These are phyloP conservation scores for Beverwykella pulmonaria DNA, from an alignment of 495 filamentous ascomycete genomes.

Conservation along the genomic window DNA sequence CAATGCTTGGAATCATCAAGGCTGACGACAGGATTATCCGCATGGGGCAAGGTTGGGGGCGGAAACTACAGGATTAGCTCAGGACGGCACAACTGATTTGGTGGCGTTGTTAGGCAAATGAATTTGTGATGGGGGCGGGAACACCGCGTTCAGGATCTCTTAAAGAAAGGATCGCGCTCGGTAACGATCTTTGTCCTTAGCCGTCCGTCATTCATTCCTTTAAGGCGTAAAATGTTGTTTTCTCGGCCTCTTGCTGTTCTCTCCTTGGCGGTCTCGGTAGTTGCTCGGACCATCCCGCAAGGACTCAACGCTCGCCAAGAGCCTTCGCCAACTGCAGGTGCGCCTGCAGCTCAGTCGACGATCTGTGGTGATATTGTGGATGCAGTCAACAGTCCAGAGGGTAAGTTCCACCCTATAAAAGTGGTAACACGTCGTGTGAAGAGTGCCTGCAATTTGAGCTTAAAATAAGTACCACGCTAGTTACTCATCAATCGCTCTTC, in stretches of 20 bases:
- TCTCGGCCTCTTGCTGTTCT: slow-evolving; percentile 3
- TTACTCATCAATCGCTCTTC: no score
- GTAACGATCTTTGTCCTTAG: neutral
- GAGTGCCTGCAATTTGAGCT: neutral
- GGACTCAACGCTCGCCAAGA: slow-evolving; percentile 12
- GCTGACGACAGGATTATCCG: neutral
- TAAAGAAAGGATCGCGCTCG: no score
- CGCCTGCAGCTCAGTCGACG: slow-evolving; percentile 8
- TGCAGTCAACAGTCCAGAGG: slow-evolving; percentile 3
- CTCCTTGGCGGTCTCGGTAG: slow-evolving; percentile 3
- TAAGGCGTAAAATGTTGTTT: neutral
- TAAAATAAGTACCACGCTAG: neutral
- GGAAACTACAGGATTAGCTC: neutral
- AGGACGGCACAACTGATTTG: neutral
- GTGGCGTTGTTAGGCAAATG: neutral
- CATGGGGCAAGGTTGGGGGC: neutral
- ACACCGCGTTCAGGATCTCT: no score
- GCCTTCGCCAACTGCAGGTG: slow-evolving; percentile 11
- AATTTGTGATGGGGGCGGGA: no score
- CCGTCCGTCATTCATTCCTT: slow-evolving; percentile 14
- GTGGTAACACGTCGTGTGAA: neutral
- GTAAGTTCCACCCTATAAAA: neutral
- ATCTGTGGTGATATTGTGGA: slow-evolving; percentile 27
- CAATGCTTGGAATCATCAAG: neutral
- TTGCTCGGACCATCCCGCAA: slow-evolving; percentile 4